Conservation (phyloP, 495 filamentous ascomycete species). For the Talaromyces nanjingensis region DNA sequence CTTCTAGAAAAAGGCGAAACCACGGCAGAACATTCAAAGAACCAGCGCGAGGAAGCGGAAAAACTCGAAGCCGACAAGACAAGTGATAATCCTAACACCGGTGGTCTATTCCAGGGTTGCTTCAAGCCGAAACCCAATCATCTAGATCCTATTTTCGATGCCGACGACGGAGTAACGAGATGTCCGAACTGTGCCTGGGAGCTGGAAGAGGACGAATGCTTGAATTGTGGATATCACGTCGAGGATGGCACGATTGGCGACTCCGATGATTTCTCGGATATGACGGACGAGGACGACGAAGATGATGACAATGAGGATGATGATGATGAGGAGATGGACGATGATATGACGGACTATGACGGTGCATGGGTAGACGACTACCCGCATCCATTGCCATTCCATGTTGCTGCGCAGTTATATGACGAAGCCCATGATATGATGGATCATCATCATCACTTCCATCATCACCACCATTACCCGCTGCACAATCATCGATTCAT, state of each 20-base stretch:
- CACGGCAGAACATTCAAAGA: conserved; percentile 49
- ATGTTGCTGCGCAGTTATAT: conserved; percentile 1
- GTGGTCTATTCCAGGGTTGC: conserved; percentile 59
- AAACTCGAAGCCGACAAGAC: conserved; percentile 50
- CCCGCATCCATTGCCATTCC: conserved; percentile 7
- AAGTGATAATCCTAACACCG: conserved; percentile 38
- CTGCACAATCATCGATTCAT: neutral
- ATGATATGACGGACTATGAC: conserved; percentile 11
- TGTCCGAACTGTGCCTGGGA: conserved; percentile 64
- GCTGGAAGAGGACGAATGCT: conserved; percentile 51
- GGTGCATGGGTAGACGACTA: conserved; percentile 9
- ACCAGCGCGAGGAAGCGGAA: conserved; percentile 55
- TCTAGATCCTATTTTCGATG: conserved; percentile 42
- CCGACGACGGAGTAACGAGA: conserved; percentile 54
- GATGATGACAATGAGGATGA: conserved; percentile 28
- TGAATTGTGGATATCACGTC: conserved; percentile 45
- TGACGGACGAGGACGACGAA: conserved; percentile 30
- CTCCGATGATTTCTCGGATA: conserved; percentile 27
- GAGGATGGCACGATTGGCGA: conserved; percentile 27
- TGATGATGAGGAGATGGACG: conserved; percentile 25
- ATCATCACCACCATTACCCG: conserved; percentile 7
- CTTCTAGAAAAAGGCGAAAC: conserved; percentile 58
- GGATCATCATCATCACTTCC: neutral
- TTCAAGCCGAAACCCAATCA: conserved; percentile 37
- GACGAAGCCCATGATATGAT: neutral